Conservation (phyloP, 345 rosid species). For the Eucalyptus cloeziana region DNA sequence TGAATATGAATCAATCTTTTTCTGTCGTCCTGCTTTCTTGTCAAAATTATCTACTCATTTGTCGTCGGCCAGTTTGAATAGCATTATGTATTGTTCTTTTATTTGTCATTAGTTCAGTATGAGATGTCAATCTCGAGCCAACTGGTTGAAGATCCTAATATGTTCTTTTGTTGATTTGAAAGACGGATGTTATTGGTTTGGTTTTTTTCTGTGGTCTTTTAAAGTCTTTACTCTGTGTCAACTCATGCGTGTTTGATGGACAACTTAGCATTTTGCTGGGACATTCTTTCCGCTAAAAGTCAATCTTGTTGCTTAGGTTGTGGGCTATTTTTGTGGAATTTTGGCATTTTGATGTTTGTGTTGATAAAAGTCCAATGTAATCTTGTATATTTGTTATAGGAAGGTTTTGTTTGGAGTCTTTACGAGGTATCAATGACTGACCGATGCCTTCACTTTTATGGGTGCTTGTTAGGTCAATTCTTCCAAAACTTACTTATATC, state of each 20-base stretch:
- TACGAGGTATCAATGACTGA: too few relatives aligned
- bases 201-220: neutral
- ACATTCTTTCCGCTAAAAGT: neutral
- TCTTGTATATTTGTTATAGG: neutral
- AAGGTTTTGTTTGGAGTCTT: neutral
- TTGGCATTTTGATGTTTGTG: neutral
- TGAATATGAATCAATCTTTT: neutral
- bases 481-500: too few relatives aligned
- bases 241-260: neutral
- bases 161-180: neutral
- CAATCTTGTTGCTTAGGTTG: neutral
- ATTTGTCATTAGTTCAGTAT: neutral
- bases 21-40: neutral
- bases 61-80: neutral
- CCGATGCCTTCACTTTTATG: neutral
- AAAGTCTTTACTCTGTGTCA: neutral
- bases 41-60: neutral
- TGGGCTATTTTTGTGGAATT: neutral
- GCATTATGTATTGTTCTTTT: neutral
- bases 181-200: neutral
- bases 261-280: neutral
- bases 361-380: neutral
- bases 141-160: neutral
- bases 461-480: too few relatives aligned
- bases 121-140: neutral